These are phyloP conservation scores for Volvox carteri DNA, from an alignment of 163 green algal genomes.

Conservation along the genomic window DNA sequence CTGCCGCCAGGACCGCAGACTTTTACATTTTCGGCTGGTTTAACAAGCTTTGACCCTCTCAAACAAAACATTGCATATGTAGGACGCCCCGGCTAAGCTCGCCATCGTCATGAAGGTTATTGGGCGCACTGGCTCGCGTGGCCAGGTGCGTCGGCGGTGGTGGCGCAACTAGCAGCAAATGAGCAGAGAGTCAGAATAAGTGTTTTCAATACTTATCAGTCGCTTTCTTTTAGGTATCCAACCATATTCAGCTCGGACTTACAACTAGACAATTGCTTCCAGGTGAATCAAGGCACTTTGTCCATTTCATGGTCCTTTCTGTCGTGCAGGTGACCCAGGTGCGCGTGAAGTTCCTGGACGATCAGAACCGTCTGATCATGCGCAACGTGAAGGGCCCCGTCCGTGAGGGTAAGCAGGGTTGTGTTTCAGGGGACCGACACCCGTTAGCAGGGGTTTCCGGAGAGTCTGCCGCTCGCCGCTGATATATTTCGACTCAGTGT, in stretches of 20 bases:
- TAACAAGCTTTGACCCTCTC: neutral
- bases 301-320: too few species aligned
- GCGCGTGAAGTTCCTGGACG: conserved; percentile 99
- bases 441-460: neutral
- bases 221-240: too few species aligned
- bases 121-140: conserved; percentile 96
- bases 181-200: too few species aligned
- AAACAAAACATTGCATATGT: conserved; percentile 17
- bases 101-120: conserved; percentile 99
- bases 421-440: neutral
- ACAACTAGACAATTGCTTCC: too few species aligned
- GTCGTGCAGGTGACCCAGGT: conserved; percentile 99
- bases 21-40: neutral
- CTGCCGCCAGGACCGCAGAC: conserved; percentile 32
- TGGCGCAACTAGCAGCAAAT: conserved; percentile 1
- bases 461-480: too few species aligned
- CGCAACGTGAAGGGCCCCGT: conserved; percentile 99
- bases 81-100: conserved; percentile 95
- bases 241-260: too few species aligned
- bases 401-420: conserved; percentile 87
- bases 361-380: conserved; percentile 99
- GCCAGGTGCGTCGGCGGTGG: conserved; percentile 87
- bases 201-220: too few species aligned
- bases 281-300: too few species aligned
- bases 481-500: too few species aligned